Conservation (phyloP, 1,284 basidiomycete genomes). For the Takashimella tepidaria region DNA sequence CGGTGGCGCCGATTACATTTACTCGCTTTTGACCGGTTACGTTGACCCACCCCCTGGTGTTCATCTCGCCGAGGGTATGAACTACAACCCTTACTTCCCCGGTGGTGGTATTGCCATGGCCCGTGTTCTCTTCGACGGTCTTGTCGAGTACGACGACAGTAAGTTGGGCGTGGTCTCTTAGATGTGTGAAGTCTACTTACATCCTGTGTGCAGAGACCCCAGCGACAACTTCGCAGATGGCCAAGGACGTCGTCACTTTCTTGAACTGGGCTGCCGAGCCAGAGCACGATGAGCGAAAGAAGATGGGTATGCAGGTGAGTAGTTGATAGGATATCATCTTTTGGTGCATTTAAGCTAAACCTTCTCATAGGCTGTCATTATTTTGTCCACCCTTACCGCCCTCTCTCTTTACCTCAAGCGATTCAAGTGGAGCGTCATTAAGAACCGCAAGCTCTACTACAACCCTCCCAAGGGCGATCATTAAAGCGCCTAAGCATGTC, state of each 20-base stretch:
- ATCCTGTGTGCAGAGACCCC: slow-evolving; percentile 65
- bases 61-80: slow-evolving; percentile 92
- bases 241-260: slow-evolving; percentile 97
- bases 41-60: slow-evolving; percentile 95
- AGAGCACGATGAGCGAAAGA: slow-evolving; percentile 96
- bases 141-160: slow-evolving; percentile 94
- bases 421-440: slow-evolving; percentile 89
- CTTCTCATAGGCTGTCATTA: slow-evolving; percentile 63
- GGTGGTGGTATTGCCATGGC: slow-evolving; percentile 98
- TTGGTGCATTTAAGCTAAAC: neutral
- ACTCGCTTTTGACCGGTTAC: slow-evolving; percentile 95
- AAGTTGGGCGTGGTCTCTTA: slow-evolving; percentile 18
- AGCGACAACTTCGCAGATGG: slow-evolving; percentile 97
- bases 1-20: slow-evolving; percentile 93
- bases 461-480: slow-evolving; percentile 32
- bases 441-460: slow-evolving; percentile 81
- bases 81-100: slow-evolving; percentile 98
- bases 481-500: slow-evolving; percentile 4
- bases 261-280: slow-evolving; percentile 93
- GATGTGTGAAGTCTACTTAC: neutral
- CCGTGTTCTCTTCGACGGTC: slow-evolving; percentile 87
- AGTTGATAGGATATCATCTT: too few species aligned
- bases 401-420: slow-evolving; percentile 84
- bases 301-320: slow-evolving; percentile 80
- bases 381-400: slow-evolving; percentile 77